These are phyloP conservation scores for Postia placenta DNA, from an alignment of 768 basidiomycete species.

Conservation along the genomic window DNA sequence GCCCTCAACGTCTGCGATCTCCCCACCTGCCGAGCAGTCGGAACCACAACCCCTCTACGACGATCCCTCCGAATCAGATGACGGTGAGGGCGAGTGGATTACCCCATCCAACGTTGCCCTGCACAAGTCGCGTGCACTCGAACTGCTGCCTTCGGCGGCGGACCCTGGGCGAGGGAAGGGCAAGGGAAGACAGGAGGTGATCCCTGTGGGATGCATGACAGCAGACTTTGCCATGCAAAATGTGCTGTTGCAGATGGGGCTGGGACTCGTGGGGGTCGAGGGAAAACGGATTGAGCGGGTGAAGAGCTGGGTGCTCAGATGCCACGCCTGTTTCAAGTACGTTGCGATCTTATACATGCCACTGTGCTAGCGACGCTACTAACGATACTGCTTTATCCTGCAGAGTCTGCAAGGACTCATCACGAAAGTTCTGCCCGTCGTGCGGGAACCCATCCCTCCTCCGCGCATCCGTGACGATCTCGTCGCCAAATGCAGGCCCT, in stretches of 20 bases:
- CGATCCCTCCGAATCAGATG: conserved; percentile 73
- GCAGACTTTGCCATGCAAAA: conserved; percentile 99
- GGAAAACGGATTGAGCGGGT: conserved; percentile 88
- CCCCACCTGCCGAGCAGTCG: conserved; percentile 15
- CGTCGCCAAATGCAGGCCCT: conserved; percentile 54
- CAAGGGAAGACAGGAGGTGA: conserved; percentile 30
- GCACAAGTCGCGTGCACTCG: conserved; percentile 84
- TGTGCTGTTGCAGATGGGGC: conserved; percentile 88
- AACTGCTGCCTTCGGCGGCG: conserved; percentile 63
- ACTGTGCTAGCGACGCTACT: not conserved
- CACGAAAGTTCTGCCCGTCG: conserved; percentile 95
- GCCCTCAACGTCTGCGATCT: conserved; percentile 1
- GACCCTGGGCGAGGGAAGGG: conserved; percentile 24
- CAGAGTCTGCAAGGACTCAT: conserved; percentile 93
- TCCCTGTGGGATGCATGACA: conserved; percentile 90
- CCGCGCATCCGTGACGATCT: conserved; percentile 85
- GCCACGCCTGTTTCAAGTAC: conserved; percentile 99
- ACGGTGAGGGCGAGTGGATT: conserved; percentile 95
- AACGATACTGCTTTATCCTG: conserved; percentile 1
- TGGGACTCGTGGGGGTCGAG: conserved; percentile 83
- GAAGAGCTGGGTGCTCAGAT: conserved; percentile 93
- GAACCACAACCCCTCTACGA: conserved; percentile 46
- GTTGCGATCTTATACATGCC: conserved; percentile 26
- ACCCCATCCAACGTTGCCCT: conserved; percentile 80
- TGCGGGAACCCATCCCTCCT: conserved; percentile 91